These are phyloP conservation scores for Claviceps spartinae DNA, from an alignment of 2,329 filamentous ascomycete species.

Conservation along the genomic window DNA sequence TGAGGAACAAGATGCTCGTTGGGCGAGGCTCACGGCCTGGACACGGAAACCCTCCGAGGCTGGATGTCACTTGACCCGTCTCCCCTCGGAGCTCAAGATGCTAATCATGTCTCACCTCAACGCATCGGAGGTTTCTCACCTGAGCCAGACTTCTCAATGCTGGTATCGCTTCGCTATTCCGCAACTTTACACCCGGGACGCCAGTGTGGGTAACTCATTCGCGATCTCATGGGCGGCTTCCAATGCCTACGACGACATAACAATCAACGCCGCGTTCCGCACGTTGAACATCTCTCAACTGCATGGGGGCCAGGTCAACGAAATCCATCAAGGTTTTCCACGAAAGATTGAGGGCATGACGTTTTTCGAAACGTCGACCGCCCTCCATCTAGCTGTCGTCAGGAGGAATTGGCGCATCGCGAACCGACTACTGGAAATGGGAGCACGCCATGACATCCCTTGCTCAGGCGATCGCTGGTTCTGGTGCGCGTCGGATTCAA, in stretches of 20 bases:
- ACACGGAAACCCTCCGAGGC: background rate
- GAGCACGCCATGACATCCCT: background rate
- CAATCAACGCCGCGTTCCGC: background rate
- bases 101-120: background rate
- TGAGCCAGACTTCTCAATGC: background rate
- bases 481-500: background rate
- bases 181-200: background rate
- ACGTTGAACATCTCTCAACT: background rate
- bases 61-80: background rate
- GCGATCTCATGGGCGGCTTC: slow-evolving; percentile 3
- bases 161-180: background rate
- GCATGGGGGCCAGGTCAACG: slow-evolving; percentile 1
- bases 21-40: background rate
- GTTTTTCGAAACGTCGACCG: background rate
- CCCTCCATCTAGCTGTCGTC: slow-evolving; percentile 1
- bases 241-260: background rate
- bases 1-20: slow-evolving; percentile 24
- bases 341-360: background rate
- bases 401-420: background rate
- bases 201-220: background rate
- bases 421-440: background rate
- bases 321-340: background rate
- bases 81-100: slow-evolving; percentile 1
- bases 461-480: background rate
- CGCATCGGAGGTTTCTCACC: background rate